These are phyloP conservation scores for Vigna mungo DNA, from an alignment of 306 rosid species.

Conservation along the genomic window DNA sequence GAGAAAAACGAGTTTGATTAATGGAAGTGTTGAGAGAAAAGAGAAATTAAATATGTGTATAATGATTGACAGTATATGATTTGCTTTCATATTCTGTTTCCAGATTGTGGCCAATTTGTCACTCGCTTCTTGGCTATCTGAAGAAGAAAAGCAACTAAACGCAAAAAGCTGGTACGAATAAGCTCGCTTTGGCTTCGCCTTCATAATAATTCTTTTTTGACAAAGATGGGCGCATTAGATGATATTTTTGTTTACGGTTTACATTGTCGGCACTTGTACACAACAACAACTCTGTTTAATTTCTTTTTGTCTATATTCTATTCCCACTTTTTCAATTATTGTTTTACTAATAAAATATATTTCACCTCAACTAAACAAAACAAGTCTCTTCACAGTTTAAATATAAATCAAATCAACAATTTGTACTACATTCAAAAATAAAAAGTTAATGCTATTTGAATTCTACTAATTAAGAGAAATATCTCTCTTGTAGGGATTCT, in stretches of 20 bases:
- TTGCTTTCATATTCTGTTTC: slow-evolving; percentile 33
- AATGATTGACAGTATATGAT: slow-evolving; percentile 36
- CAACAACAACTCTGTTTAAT: not conserved
- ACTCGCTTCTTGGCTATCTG: not conserved
- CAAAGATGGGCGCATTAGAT: slow-evolving; percentile 10
- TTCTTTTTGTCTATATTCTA: not conserved
- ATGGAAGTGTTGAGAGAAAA: slow-evolving; percentile 5
- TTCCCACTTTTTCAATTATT: not conserved
- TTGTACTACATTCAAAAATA: too few relatives aligned
- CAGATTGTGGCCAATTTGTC: not conserved
- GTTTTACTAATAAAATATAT: not conserved
- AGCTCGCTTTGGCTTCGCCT: not conserved
- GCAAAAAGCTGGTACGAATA: not conserved
- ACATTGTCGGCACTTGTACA: not conserved
- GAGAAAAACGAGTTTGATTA: not conserved
- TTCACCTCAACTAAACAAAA: not conserved
- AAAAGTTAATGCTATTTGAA: too few relatives aligned
- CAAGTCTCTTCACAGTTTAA: too few relatives aligned
- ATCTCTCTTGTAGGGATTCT: too few relatives aligned
- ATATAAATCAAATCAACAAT: too few relatives aligned
- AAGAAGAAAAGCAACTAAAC: slow-evolving; percentile 1
- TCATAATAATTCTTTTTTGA: slow-evolving; percentile 16
- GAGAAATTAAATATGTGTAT: not conserved
- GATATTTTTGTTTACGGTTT: slow-evolving; percentile 25
- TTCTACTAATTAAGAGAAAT: too few relatives aligned